phyloP scores from a whole-genome alignment of 2,329 filamentous ascomycete genomes.

The Rhynchosporium graminicola region DNA sequence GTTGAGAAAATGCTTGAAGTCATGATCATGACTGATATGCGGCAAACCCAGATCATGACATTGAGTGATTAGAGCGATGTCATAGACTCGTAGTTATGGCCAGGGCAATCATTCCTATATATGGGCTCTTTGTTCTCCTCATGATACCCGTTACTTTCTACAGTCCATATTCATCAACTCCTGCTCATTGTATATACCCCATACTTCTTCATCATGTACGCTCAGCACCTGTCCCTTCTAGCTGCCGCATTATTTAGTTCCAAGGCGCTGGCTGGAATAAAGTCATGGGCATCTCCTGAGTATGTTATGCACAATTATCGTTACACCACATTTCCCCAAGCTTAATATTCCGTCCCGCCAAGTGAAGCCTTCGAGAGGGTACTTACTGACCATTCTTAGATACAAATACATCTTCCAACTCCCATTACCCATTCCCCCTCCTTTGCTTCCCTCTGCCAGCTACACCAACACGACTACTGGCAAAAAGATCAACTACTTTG shows the following conservation, averaged over 20 bases:
- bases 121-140: neutral
- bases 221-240: constrained; percentile 4
- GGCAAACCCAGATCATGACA: constrained; percentile 4
- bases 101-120: neutral
- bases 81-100: neutral
- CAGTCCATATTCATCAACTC: neutral
- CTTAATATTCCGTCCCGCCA: neutral
- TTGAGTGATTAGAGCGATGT: neutral
- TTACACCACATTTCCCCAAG: neutral
- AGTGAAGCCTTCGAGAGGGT: neutral
- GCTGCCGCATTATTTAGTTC: constrained; percentile 5
- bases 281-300: constrained; percentile 16
- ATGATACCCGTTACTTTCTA: neutral
- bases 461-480: constrained; percentile 28
- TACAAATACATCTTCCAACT: constrained; percentile 33
- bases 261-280: constrained; percentile 11
- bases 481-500: constrained; percentile 48
- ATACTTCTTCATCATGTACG: constrained; percentile 8
- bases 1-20: neutral
- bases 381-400: constrained; percentile 11
- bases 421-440: constrained; percentile 27
- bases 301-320: neutral
- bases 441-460: constrained; percentile 17
- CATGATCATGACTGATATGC: constrained; percentile 11
- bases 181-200: neutral